A percentile compares a stretch with the other conserved stretches of the same genome.
These are phyloP conservation scores for Elongisporangium undulatum DNA, from an alignment of 352 stramenopile species.

Conservation along the genomic window DNA sequence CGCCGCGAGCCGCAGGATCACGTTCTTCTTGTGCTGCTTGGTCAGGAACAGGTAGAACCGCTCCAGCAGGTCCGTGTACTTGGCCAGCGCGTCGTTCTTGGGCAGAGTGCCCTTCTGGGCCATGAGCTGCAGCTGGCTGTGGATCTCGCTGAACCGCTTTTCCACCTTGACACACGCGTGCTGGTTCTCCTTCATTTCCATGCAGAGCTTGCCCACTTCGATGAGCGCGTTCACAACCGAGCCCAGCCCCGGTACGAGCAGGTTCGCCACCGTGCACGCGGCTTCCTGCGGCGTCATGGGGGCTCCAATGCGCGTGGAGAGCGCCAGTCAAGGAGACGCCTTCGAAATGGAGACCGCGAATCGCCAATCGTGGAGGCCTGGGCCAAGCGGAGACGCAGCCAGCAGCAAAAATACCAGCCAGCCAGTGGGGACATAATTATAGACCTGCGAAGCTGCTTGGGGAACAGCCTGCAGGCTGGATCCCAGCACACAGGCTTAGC, in stretches of 20 bases:
- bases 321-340: too few species aligned
- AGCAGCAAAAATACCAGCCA: too few species aligned
- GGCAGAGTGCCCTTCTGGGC: conserved; percentile 10
- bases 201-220: conserved; percentile 10
- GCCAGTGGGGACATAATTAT: too few species aligned
- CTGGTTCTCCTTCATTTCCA: conserved; percentile 9
- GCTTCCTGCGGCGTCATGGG: background rate
- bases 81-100: conserved; percentile 10
- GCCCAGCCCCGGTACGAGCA: conserved; percentile 10
- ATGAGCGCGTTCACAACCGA: conserved; percentile 8
- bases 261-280: background rate
- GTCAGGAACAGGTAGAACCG: conserved; percentile 12
- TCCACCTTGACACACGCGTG: conserved; percentile 16
- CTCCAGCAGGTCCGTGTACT: conserved; percentile 11
- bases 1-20: conserved; percentile 14
- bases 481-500: too few species aligned
- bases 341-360: too few species aligned
- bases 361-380: background rate
- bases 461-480: too few species aligned
- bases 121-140: conserved; percentile 16
- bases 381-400: too few species aligned
- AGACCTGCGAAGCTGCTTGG: too few species aligned
- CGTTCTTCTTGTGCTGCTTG: conserved; percentile 17
- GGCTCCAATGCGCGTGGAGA: too few species aligned
- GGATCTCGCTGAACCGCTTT: conserved; percentile 15